Conservation (phyloP, 116 monocot genomes). For the Dioscorea cayenensis region DNA sequence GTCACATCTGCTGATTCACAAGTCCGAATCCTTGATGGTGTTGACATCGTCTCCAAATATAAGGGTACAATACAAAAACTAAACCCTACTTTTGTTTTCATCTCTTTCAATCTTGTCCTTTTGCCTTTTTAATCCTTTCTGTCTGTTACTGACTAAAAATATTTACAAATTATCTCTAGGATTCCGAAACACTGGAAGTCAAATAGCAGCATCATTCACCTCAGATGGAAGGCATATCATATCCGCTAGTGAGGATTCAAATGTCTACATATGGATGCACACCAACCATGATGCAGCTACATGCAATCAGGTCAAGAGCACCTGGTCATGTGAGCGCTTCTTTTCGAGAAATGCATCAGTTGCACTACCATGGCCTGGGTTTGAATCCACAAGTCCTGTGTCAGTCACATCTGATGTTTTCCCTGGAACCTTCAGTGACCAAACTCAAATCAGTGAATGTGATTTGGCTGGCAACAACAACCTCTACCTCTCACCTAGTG, state of each 20-base stretch:
- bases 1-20: slow-evolving; percentile 87
- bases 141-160: neutral
- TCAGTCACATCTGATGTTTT: slow-evolving; percentile 8
- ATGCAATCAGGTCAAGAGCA: slow-evolving; percentile 31
- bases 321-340: slow-evolving; percentile 59
- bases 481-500: slow-evolving; percentile 14
- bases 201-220: slow-evolving; percentile 79
- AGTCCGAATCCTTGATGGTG: slow-evolving; percentile 67
- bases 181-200: slow-evolving; percentile 47
- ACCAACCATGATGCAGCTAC: slow-evolving; percentile 12
- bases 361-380: slow-evolving; percentile 70
- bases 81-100: neutral
- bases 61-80: slow-evolving; percentile 38
- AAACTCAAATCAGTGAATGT: neutral
- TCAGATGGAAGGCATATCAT: slow-evolving; percentile 59
- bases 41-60: slow-evolving; percentile 53
- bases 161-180: slow-evolving; percentile 28
- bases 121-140: neutral
- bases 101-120: neutral
- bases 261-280: slow-evolving; percentile 70
- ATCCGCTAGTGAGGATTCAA: slow-evolving; percentile 83
- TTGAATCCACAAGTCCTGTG: neutral
- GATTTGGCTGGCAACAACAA: slow-evolving; percentile 4
- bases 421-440: slow-evolving; percentile 7
- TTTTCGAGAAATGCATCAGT: slow-evolving; percentile 47